A percentile compares a stretch with the other conserved stretches of the same genome.
phyloP scores from a whole-genome alignment of 257 asterid species.

The Perilla frutescens region DNA sequence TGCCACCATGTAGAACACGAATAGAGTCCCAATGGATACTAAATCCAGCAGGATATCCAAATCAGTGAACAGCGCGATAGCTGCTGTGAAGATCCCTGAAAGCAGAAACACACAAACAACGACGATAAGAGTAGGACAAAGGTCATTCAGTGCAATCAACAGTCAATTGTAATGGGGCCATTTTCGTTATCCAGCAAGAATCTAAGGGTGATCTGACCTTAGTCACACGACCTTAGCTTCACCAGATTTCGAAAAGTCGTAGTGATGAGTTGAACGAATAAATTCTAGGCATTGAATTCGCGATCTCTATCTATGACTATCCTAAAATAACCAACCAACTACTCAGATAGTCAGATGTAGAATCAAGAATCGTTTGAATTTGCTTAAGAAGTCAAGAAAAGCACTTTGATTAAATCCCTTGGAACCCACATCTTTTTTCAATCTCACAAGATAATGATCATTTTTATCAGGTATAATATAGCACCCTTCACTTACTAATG shows the following conservation, averaged over 20 bases:
- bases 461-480: slow-evolving; percentile 3
- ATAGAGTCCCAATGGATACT: slow-evolving; percentile 82
- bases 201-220: slow-evolving; percentile 28
- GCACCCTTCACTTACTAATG: slow-evolving; percentile 9
- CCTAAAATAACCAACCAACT: slow-evolving; percentile 20
- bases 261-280: slow-evolving; percentile 32
- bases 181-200: slow-evolving; percentile 29
- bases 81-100: slow-evolving; percentile 86
- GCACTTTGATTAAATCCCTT: slow-evolving; percentile 18
- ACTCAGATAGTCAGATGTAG: slow-evolving; percentile 11
- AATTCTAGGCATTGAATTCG: slow-evolving; percentile 35
- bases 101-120: too few species aligned
- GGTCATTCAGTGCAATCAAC: too few species aligned
- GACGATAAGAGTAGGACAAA: too few species aligned
- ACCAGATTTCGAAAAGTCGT: slow-evolving; percentile 28
- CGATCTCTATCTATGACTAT: slow-evolving; percentile 15
- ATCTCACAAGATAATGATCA: slow-evolving; percentile 30
- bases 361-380: slow-evolving; percentile 45
- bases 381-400: slow-evolving; percentile 35
- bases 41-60: slow-evolving; percentile 71
- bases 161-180: slow-evolving; percentile 20
- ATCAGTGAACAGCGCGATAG: slow-evolving; percentile 81
- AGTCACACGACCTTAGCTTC: slow-evolving; percentile 23
- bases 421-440: slow-evolving; percentile 27
- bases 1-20: slow-evolving; percentile 93